A percentile compares a stretch with the other conserved stretches of the same genome.
phyloP scores from a whole-genome alignment of 1,139 yeast species.

The Eremothecium gossypii region DNA sequence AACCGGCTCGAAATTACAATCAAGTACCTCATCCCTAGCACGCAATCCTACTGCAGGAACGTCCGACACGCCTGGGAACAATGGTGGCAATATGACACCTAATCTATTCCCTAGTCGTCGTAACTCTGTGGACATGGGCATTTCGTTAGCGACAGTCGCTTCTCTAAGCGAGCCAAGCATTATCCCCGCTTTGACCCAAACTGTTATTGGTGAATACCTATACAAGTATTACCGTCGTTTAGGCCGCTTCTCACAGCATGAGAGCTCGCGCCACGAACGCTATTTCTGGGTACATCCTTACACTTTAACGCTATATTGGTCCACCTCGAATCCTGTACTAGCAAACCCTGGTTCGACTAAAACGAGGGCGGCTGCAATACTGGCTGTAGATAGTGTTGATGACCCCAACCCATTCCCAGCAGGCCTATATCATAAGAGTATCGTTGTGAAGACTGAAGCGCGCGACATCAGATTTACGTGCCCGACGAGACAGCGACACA shows the following conservation, averaged over 20 bases:
- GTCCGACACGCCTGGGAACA: slow-evolving; percentile 7
- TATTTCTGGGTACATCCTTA: slow-evolving; percentile 97
- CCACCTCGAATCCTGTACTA: slow-evolving; percentile 68
- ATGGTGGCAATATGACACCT: neutral
- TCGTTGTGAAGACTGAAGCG: slow-evolving; percentile 62
- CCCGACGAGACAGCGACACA: slow-evolving; percentile 79
- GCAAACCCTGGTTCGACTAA: slow-evolving; percentile 52
- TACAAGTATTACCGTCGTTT: slow-evolving; percentile 77
- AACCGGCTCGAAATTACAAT: slow-evolving; percentile 11
- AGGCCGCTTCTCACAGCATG: slow-evolving; percentile 64
- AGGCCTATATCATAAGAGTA: slow-evolving; percentile 79
- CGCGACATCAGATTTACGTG: slow-evolving; percentile 74
- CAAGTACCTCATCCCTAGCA: slow-evolving; percentile 11
- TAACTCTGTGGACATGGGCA: slow-evolving; percentile 18
- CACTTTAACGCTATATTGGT: slow-evolving; percentile 86
- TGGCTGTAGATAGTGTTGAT: slow-evolving; percentile 67
- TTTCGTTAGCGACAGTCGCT: slow-evolving; percentile 60
- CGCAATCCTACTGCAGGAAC: slow-evolving; percentile 11
- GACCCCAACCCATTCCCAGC: slow-evolving; percentile 87
- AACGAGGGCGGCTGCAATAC: slow-evolving; percentile 74
- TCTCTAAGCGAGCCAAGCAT: slow-evolving; percentile 64
- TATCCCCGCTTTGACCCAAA: slow-evolving; percentile 84
- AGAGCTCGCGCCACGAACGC: slow-evolving; percentile 80
- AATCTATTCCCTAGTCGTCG: slow-evolving; percentile 5
- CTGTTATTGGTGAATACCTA: slow-evolving; percentile 85